phyloP scores from a whole-genome alignment of 345 rosid genomes.

The Dovyalis caffra region DNA sequence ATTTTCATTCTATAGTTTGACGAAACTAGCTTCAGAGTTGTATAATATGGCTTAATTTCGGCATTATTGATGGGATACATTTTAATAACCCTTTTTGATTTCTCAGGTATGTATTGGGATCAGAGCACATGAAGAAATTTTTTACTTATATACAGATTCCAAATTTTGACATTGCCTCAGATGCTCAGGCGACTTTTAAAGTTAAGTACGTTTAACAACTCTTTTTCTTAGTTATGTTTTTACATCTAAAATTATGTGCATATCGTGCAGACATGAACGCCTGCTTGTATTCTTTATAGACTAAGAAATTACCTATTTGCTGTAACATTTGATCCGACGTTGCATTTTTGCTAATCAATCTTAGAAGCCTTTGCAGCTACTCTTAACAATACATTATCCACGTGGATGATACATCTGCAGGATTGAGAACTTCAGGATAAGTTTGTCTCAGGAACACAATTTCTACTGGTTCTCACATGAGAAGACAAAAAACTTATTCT shows the following conservation, averaged over 20 bases:
- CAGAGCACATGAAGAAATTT: conserved; percentile 42
- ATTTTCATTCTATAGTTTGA: background rate
- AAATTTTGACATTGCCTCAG: conserved; percentile 50
- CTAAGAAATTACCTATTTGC: background rate
- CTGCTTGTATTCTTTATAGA: background rate
- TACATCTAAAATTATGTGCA: background rate
- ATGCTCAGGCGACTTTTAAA: conserved; percentile 49
- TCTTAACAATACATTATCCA: background rate
- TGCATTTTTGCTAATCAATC: background rate
- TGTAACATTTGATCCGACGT: background rate
- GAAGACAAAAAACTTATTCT: background rate
- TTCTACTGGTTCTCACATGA: background rate
- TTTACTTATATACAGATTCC: conserved; percentile 43
- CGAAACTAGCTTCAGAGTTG: conserved; percentile 2
- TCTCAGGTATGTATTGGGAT: conserved; percentile 44
- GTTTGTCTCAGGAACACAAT: background rate
- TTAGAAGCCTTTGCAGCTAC: background rate
- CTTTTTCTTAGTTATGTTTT: background rate
- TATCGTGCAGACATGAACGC: background rate
- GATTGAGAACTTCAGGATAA: background rate
- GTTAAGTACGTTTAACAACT: conserved; percentile 23
- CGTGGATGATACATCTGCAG: background rate
- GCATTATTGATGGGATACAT: background rate
- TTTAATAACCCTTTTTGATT: conserved; percentile 5
- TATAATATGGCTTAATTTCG: background rate